Conservation (phyloP, 352 stramenopile genomes). For the Globisporangium middletonii region DNA sequence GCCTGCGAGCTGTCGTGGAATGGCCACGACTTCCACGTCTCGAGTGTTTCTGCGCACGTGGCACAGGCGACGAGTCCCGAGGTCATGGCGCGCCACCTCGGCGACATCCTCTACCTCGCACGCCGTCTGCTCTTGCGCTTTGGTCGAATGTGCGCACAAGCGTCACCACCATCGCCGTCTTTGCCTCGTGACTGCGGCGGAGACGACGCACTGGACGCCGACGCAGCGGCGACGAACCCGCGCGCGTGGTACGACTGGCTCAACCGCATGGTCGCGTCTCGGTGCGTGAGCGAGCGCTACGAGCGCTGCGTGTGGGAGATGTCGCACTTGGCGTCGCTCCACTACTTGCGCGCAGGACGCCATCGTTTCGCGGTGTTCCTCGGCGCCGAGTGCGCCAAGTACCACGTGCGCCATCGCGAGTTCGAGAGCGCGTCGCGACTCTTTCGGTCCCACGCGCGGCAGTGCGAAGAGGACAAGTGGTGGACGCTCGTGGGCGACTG, state of each 20-base stretch:
- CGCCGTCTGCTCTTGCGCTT: constrained; percentile 52
- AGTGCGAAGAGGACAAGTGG: constrained; percentile 79
- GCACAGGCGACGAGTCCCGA: constrained; percentile 47
- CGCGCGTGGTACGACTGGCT: constrained; percentile 54
- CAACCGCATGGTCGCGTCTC: constrained; percentile 30
- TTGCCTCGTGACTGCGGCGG: background rate
- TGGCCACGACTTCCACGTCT: constrained; percentile 53
- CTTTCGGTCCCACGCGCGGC: constrained; percentile 56
- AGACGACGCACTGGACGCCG: constrained; percentile 2
- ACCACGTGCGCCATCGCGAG: constrained; percentile 45
- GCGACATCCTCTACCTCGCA: constrained; percentile 69
- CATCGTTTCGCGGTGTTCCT: constrained; percentile 80
- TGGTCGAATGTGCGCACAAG: background rate
- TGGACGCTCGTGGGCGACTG: constrained; percentile 49
- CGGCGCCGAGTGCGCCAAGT: constrained; percentile 55
- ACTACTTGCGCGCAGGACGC: constrained; percentile 63
- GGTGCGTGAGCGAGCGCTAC: constrained; percentile 21
- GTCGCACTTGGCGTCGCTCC: constrained; percentile 65
- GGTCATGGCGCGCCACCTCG: constrained; percentile 54
- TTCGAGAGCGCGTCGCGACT: constrained; percentile 62
- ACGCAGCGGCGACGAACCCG: background rate
- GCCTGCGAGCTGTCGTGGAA: constrained; percentile 73
- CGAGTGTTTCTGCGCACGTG: constrained; percentile 32
- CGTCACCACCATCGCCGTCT: background rate
- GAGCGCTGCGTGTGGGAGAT: constrained; percentile 65